Conservation (phyloP, 441 rosid genomes). For the Metrosideros polymorpha region DNA sequence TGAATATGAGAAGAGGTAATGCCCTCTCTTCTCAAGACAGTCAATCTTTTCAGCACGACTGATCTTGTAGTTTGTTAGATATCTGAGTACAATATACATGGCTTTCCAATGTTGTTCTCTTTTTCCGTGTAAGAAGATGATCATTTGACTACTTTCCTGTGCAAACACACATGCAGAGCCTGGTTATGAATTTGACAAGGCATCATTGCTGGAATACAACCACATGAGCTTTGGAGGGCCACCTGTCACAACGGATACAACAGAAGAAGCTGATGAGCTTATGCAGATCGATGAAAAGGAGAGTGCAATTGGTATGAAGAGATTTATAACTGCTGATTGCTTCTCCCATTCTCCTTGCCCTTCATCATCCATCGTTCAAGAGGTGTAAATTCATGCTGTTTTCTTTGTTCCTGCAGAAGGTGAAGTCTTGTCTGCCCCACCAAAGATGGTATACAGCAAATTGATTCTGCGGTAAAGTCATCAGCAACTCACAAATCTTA, state of each 20-base stretch:
- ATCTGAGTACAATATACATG: background rate
- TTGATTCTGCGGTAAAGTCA: constrained; percentile 62
- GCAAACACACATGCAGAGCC: constrained; percentile 44
- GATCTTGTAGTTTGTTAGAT: background rate
- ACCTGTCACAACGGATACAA: constrained; percentile 58
- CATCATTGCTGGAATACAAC: constrained; percentile 60
- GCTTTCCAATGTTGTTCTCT: background rate
- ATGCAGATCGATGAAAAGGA: constrained; percentile 44
- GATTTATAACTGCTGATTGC: background rate
- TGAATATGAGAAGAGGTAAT: constrained; percentile 78
- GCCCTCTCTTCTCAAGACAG: background rate
- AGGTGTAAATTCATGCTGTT: background rate
- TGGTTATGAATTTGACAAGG: constrained; percentile 73
- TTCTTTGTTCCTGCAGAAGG: constrained; percentile 49
- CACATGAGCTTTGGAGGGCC: constrained; percentile 97
- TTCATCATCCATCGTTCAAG: background rate
- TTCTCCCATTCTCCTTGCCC: background rate
- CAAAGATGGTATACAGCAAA: constrained; percentile 91
- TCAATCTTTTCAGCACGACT: background rate
- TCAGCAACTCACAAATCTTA: background rate
- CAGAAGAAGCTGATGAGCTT: constrained; percentile 74
- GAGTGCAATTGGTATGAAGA: constrained; percentile 53
- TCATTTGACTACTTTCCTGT: background rate
- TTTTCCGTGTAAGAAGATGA: background rate
- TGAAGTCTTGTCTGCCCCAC: constrained; percentile 95